Percentiles rank a stretch among this genome's conserved stretches.
Conservation (phyloP, 257 asterid species). For the Catharanthus roseus region DNA sequence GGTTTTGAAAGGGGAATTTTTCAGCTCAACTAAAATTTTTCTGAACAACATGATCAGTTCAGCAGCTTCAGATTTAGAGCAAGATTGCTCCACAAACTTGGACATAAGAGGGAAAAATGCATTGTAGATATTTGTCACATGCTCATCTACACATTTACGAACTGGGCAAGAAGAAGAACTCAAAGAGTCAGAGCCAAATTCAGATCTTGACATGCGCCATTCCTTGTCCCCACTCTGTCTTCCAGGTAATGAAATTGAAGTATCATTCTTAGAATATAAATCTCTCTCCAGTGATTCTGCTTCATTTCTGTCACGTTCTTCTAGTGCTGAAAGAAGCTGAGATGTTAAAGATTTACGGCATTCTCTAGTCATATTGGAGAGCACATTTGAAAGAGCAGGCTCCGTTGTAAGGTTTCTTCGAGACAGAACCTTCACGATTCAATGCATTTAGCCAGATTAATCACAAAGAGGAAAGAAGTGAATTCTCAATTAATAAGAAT, state of each 20-base stretch:
- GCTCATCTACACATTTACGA: slow-evolving; percentile 77
- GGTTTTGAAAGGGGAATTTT: slow-evolving; percentile 62
- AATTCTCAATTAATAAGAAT: slow-evolving; percentile 11
- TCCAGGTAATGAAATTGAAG: slow-evolving; percentile 76
- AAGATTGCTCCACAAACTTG: slow-evolving; percentile 46
- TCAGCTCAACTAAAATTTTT: slow-evolving; percentile 52
- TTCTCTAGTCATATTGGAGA: slow-evolving; percentile 53
- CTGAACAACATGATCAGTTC: slow-evolving; percentile 45
- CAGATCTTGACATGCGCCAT: slow-evolving; percentile 87
- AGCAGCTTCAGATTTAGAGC: slow-evolving; percentile 40
- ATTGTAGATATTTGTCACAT: slow-evolving; percentile 67
- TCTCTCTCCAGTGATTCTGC: slow-evolving; percentile 57
- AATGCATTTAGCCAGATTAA: background rate
- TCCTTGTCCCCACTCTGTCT: slow-evolving; percentile 80
- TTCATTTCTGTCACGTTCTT: slow-evolving; percentile 69
- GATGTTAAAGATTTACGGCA: slow-evolving; percentile 41
- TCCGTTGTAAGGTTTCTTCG: slow-evolving; percentile 65
- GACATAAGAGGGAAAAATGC: slow-evolving; percentile 53
- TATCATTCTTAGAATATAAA: slow-evolving; percentile 51
- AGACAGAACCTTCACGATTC: slow-evolving; percentile 58
- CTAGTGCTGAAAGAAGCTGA: slow-evolving; percentile 44
- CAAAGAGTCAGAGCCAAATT: slow-evolving; percentile 70
- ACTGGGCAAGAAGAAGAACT: slow-evolving; percentile 76
- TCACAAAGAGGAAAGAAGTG: slow-evolving; percentile 10
- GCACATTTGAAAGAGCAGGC: slow-evolving; percentile 43